Evolutionary conservation across 2,329 filamentous ascomycete genomes (phyloP).

Genomic region (Talaromyces piceae): DNA sequence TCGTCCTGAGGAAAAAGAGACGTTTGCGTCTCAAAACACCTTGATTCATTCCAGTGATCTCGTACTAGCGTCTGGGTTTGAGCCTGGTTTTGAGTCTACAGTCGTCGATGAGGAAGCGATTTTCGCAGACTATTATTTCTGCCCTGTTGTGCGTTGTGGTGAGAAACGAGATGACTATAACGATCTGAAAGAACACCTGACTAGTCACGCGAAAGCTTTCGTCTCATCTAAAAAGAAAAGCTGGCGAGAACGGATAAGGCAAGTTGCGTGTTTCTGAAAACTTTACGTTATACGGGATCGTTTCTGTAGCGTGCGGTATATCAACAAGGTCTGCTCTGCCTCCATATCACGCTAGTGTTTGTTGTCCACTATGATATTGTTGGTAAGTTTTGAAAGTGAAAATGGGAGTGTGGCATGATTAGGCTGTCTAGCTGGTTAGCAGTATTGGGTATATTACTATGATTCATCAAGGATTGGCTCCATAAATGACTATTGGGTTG

Average conservation of each 20-base stretch:
- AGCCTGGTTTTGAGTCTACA: too few species aligned
- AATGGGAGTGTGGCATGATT: too few species aligned
- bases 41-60: background rate
- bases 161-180: conserved; percentile 4
- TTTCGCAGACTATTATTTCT: conserved; percentile 1
- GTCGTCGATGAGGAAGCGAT: background rate
- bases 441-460: too few species aligned
- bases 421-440: too few species aligned
- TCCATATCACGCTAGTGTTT: too few species aligned
- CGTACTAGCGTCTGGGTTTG: background rate
- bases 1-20: conserved; percentile 4
- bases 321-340: too few species aligned
- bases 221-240: conserved; percentile 1
- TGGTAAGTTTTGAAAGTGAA: too few species aligned
- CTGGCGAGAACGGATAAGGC: background rate
- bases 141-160: conserved; percentile 1
- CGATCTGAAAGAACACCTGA: conserved; percentile 4
- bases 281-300: background rate
- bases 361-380: too few species aligned
- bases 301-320: background rate
- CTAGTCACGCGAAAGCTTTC: conserved; percentile 1
- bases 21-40: conserved; percentile 5
- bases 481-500: too few species aligned
- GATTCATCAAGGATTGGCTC: too few species aligned
- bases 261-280: background rate